These are phyloP conservation scores for Peterozyma xylosa DNA, from an alignment of 805 yeast genomes.

Conservation along the genomic window DNA sequence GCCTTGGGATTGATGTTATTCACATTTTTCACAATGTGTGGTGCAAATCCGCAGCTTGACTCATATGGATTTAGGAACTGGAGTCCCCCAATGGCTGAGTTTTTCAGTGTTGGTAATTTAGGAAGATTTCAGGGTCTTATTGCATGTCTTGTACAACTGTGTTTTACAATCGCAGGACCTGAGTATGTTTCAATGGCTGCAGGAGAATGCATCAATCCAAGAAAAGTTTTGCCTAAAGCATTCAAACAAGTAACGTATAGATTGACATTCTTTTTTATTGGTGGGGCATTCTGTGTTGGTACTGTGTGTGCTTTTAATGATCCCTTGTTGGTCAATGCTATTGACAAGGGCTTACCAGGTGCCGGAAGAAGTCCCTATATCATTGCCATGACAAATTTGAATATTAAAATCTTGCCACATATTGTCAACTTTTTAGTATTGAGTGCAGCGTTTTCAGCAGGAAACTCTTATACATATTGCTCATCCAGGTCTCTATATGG, in stretches of 20 bases:
- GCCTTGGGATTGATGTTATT: slow-evolving; percentile 30
- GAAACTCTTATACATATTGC: slow-evolving; percentile 71
- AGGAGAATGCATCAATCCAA: slow-evolving; percentile 37
- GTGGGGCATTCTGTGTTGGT: slow-evolving; percentile 41
- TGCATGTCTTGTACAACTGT: slow-evolving; percentile 49
- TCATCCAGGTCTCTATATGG: slow-evolving; percentile 64
- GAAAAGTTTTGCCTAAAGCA: slow-evolving; percentile 36
- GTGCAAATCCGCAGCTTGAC: slow-evolving; percentile 70
- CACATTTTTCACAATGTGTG: slow-evolving; percentile 59
- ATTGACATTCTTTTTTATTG: slow-evolving; percentile 34
- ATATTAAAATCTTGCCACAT: slow-evolving; percentile 60
- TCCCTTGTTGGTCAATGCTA: slow-evolving; percentile 24
- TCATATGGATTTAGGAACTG: slow-evolving; percentile 55
- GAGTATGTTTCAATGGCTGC: slow-evolving; percentile 40
- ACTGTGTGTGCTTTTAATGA: slow-evolving; percentile 35
- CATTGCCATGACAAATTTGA: slow-evolving; percentile 64
- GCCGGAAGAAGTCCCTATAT: slow-evolving; percentile 67
- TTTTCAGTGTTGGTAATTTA: slow-evolving; percentile 25
- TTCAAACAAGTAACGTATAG: slow-evolving; percentile 37
- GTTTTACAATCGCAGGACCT: slow-evolving; percentile 65
- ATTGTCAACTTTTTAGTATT: slow-evolving; percentile 70
- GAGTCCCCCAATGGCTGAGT: slow-evolving; percentile 30
- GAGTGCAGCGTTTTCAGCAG: slow-evolving; percentile 73
- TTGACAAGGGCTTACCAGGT: slow-evolving; percentile 28
- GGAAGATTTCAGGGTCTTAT: slow-evolving; percentile 52